Base-by-base conservation (phyloP, 2,329 filamentous ascomycete species). In the Colletotrichum sp. region DNA sequence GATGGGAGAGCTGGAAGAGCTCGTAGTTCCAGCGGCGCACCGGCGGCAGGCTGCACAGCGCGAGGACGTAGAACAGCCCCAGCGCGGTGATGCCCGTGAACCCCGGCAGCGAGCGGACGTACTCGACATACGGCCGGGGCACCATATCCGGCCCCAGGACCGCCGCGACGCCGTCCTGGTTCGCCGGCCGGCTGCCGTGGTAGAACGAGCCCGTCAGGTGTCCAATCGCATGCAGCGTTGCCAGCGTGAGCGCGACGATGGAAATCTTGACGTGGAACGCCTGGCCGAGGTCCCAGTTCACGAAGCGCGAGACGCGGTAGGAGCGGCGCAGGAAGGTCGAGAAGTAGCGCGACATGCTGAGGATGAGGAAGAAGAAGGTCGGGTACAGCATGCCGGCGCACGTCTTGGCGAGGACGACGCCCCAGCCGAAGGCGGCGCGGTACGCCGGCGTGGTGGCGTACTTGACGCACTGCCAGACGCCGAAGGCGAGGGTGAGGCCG, bases 271-370 rank as follows among this genome's bases (percentile, higher is more conserved):
- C 87, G 70, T 92, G 90, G 60, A 92, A 91, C 1, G 84, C 84
- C 75, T 91, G 89, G 1, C 86, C 88, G 2, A 90, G 79, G 74
- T 91, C 89, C 88, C 89, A 91, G 77, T 91, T 91, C 80, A 91
- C 84, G 80, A 91, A 89, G 0, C 88, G 85, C 4, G 88, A 90
- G 73, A 91, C 82, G 69, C 85, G 83, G 76, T 89, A 89, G 13
- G 85, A 89, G n/a, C 87, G 82, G 18, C 89, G 85, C 52, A 90
- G 80, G 70, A 87, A 87, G 0, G 90, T 91, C 3, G 89, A 87
- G 24, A 90, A 85, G 82, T 89, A 90, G 32, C 90, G 83, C 16
- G 88, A 90, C 90, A 91, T 92, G 78, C 88, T 90, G 7, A 91
- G 82, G 8, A 91, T 84, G 72, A 91, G 83, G 78, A 92, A 91